phyloP scores from a whole-genome alignment of 768 basidiomycete genomes.

The Boletus eberwhitei region DNA sequence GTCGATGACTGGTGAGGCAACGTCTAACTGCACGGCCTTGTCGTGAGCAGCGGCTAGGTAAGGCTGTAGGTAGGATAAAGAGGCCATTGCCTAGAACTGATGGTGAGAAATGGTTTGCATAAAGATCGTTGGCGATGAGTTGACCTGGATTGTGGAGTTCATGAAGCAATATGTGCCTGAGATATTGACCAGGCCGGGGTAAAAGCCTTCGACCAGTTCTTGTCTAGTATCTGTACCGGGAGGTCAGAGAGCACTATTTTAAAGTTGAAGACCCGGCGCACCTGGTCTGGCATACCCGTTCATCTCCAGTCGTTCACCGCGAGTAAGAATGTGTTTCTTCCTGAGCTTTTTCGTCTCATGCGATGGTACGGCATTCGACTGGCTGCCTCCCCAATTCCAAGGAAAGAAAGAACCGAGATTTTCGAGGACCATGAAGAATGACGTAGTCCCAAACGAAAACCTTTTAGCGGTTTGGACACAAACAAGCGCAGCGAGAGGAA shows the following conservation, averaged over 20 bases:
- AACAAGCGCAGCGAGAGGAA: conserved; percentile 35
- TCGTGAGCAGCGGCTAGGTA: conserved; percentile 73
- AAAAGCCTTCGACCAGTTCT: conserved; percentile 44
- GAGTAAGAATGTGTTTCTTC: conserved; percentile 50
- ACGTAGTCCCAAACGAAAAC: conserved; percentile 27
- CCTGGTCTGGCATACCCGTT: conserved; percentile 33
- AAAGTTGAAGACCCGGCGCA: conserved; percentile 12
- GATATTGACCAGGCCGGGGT: conserved; percentile 91
- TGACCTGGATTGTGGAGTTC: conserved; percentile 91
- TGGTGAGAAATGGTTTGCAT: conserved; percentile 15
- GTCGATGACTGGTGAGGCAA: conserved; percentile 85
- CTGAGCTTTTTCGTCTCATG: conserved; percentile 43
- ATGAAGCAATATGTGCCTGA: conserved; percentile 97
- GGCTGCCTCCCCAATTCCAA: conserved; percentile 57
- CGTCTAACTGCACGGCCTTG: conserved; percentile 74
- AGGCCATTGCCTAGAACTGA: conserved; percentile 72
- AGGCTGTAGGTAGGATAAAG: conserved; percentile 75
- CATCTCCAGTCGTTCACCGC: conserved; percentile 55
- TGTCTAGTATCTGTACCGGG: conserved; percentile 22
- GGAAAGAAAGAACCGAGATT: conserved; percentile 51
- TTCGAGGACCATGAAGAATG: conserved; percentile 54
- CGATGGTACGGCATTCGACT: conserved; percentile 19
- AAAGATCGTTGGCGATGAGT: conserved; percentile 5
- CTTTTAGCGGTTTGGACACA: conserved; percentile 30
- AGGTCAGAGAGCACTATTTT: background rate